A percentile compares a stretch with the other conserved stretches of the same genome.
Evolutionary conservation across 768 basidiomycete genomes (phyloP).

Genomic region (Trichaptum fuscoviolaceum): DNA sequence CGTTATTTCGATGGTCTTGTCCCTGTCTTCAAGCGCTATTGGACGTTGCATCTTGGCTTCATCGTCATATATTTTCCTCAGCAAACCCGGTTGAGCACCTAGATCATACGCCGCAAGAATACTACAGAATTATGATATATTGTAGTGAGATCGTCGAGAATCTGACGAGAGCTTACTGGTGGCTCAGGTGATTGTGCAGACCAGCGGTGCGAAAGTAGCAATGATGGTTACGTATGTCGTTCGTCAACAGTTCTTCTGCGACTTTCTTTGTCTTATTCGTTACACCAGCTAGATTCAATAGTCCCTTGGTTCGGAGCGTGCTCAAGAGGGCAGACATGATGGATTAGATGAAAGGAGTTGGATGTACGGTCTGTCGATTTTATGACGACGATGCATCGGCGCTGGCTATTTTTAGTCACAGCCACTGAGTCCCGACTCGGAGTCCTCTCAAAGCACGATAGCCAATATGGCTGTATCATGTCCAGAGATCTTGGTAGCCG

Average conservation of each 20-base stretch:
- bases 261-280: conserved; percentile 32
- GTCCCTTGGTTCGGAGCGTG: not conserved
- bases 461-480: too few relatives aligned
- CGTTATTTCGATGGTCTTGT: conserved; percentile 30
- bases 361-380: too few relatives aligned
- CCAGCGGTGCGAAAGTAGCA: conserved; percentile 41
- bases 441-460: too few relatives aligned
- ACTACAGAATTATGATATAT: conserved; percentile 23
- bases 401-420: too few relatives aligned
- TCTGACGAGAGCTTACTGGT: conserved; percentile 38
- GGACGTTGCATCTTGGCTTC: conserved; percentile 35
- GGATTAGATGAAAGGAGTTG: not conserved
- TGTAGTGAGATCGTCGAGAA: not conserved
- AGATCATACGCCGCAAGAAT: conserved; percentile 53
- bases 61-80: conserved; percentile 45
- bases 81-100: conserved; percentile 38
- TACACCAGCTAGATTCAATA: not conserved
- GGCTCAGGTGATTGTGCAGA: conserved; percentile 55
- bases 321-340: not conserved
- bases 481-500: too few relatives aligned
- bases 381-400: too few relatives aligned
- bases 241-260: conserved; percentile 39
- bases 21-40: conserved; percentile 31
- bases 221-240: conserved; percentile 45
- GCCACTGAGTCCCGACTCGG: too few relatives aligned